These are phyloP conservation scores for Candida berthetii DNA, from an alignment of 805 yeast genomes.

Conservation along the genomic window DNA sequence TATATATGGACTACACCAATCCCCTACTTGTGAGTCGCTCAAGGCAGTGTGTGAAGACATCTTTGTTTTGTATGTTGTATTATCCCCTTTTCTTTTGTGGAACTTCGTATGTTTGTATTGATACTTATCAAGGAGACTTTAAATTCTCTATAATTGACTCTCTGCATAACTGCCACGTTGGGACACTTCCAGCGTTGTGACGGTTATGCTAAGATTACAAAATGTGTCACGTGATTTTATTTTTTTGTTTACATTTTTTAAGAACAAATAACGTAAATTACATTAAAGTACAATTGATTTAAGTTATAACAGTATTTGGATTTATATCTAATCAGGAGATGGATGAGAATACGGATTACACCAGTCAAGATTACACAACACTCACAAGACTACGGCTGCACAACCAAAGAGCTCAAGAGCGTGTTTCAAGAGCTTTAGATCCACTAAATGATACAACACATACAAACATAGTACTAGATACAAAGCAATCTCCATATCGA, in stretches of 20 bases:
- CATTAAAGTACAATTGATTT: no score
- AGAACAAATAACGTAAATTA: no score
- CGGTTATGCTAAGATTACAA: not conserved
- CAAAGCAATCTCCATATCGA: no score
- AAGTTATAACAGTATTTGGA: no score
- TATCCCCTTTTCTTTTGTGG: no score
- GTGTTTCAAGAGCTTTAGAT: not conserved
- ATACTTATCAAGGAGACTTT: not conserved
- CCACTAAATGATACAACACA: not conserved
- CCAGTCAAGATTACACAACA: not conserved
- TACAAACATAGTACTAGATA: not conserved
- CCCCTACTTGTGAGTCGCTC: slow-evolving; percentile 44
- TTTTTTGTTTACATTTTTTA: no score
- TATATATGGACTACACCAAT: not conserved
- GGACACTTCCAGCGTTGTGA: not conserved
- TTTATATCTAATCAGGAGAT: no score
- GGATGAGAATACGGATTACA: not conserved
- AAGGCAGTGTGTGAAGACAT: slow-evolving; percentile 33
- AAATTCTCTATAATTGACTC: no score
- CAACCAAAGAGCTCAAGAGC: not conserved
- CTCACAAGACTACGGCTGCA: not conserved
- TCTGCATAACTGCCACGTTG: not conserved
- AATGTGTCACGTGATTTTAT: not conserved
- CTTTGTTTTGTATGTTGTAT: not conserved
- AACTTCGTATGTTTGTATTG: no score